Evolutionary conservation across 495 filamentous ascomycete genomes (phyloP).

Genomic region (Halenospora varia): DNA sequence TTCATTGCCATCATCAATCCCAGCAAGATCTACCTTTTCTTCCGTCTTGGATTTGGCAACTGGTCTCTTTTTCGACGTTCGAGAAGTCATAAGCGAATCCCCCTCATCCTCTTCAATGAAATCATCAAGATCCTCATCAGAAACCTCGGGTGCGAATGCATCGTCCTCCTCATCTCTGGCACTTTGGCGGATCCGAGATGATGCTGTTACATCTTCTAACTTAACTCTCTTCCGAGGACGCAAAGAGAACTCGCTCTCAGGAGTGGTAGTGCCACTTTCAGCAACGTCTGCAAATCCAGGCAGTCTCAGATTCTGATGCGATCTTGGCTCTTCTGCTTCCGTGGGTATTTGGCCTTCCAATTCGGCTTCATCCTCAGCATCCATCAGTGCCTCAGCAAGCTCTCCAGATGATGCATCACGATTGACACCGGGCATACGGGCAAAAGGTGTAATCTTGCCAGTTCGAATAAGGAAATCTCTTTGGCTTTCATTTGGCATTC

Average conservation of each 20-base stretch:
- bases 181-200: background rate
- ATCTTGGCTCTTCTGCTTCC: constrained; percentile 46
- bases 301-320: constrained; percentile 74
- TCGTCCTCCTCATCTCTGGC: constrained; percentile 20
- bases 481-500: constrained; percentile 72
- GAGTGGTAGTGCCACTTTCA: constrained; percentile 24
- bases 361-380: constrained; percentile 65
- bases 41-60: constrained; percentile 33
- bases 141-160: constrained; percentile 11
- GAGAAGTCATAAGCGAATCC: constrained; percentile 38
- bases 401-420: constrained; percentile 53
- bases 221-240: constrained; percentile 44
- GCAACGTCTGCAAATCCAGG: constrained; percentile 67
- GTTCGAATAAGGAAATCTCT: constrained; percentile 90
- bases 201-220: constrained; percentile 1
- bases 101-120: constrained; percentile 37
- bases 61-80: constrained; percentile 27
- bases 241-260: constrained; percentile 46
- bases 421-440: constrained; percentile 56
- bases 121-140: constrained; percentile 17
- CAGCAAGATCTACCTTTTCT: constrained; percentile 62
- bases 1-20: constrained; percentile 91
- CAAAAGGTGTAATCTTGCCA: constrained; percentile 95
- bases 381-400: constrained; percentile 67
- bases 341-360: constrained; percentile 37